Evolutionary conservation across 306 rosid genomes (phyloP), one percentile per base, ranked within the genome.

Genomic region (Sicyos baderoa): DNA sequence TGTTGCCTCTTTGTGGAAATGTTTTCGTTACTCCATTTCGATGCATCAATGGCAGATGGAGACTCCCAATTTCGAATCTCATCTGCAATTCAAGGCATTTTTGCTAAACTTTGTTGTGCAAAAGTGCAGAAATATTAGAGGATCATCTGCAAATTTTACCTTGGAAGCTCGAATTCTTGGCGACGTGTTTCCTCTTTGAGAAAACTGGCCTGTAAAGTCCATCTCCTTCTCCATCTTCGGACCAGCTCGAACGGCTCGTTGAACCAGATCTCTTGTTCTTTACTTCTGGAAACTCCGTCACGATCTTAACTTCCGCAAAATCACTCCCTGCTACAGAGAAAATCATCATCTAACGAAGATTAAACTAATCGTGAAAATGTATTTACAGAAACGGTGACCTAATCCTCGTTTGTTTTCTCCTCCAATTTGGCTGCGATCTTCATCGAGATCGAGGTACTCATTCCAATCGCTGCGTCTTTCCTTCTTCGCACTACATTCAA

Each of bases 391-490:
- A 22, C 2, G 2, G 6, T 54, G 52, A 72, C 92, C 87, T 2
- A 57, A 17, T 47, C 50, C 50, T 23, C 63, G 55, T 49, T 48
- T 74, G 58, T 80, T 54, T 40, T 3, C 70, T 59, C 79, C 51
- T 53, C 11, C 71, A 12, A 60, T 21, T 54, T 1, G 29, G 40
- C 19, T 40, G 42, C 9, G 54, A 74, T 49, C 50, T 8, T 76
- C 80, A 19, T 76, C 76, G 1, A 63, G 54, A 59, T 86, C 88
- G 7, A 93, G 96, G 73, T 86, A 93, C 21, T 77, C 79, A 9
- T 78, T 83, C 95, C 98, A 88, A 76, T 89, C 87, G 45, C 47
- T 77, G 47, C 83, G 80, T 45, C 72, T 80, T 19, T 77, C 76
- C 50, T 0, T 44, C 61, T 0, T 44, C 35, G 15, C 45, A 4